Conservation (phyloP, 306 rosid genomes). For the Inga leiocalycina region DNA sequence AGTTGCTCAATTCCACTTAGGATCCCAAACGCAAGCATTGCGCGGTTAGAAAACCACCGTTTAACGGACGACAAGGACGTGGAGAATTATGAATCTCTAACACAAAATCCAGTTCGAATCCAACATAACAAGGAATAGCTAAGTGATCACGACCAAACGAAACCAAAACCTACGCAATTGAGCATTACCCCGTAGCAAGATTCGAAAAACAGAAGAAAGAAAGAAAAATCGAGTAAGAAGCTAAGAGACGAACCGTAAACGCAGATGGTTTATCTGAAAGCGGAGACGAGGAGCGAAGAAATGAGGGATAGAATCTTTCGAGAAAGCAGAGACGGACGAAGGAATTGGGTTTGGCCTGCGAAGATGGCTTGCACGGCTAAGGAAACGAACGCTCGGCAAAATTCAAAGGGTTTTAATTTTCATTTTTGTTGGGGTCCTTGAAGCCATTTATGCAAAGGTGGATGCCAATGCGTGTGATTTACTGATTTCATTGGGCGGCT, state of each 20-base stretch:
- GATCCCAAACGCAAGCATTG: not conserved
- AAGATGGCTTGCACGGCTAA: constrained; percentile 15
- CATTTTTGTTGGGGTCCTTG: not conserved
- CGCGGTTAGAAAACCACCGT: not conserved
- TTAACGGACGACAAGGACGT: not conserved
- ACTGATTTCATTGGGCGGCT: not conserved
- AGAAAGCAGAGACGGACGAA: not conserved
- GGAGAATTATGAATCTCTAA: not conserved
- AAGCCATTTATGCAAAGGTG: not conserved
- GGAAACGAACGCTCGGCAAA: not conserved
- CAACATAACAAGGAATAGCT: constrained; percentile 26
- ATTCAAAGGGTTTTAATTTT: not conserved
- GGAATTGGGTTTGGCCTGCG: not conserved
- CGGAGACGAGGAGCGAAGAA: constrained; percentile 24
- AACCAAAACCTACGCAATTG: constrained; percentile 14
- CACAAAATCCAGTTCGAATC: constrained; percentile 34
- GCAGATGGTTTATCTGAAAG: constrained; percentile 36
- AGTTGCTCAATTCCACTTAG: not conserved
- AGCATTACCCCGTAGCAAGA: not conserved
- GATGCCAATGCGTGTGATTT: not conserved
- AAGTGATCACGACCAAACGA: not conserved
- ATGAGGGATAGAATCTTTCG: constrained; percentile 20
- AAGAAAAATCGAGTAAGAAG: not conserved
- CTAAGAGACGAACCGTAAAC: not conserved
- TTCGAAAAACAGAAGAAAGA: constrained; percentile 4